phyloP scores from a whole-genome alignment of 1,284 basidiomycete species.

The Trichosporon sp. region DNA sequence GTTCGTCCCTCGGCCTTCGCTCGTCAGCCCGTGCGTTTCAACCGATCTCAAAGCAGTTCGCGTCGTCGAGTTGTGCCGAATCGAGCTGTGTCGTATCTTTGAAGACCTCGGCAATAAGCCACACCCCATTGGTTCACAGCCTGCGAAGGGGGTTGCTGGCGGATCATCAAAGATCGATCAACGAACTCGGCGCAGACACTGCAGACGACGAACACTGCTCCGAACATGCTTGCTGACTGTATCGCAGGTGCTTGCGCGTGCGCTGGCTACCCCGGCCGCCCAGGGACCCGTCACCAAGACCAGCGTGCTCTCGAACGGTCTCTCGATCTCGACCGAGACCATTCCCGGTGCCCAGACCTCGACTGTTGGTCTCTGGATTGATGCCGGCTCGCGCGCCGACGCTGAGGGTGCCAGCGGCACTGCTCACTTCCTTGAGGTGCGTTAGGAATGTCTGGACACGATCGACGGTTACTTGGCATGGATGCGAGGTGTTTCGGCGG shows the following conservation, averaged over 20 bases:
- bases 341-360: constrained; percentile 94
- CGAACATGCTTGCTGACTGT: neutral
- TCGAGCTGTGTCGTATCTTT: neutral
- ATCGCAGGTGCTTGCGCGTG: constrained; percentile 32
- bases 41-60: neutral
- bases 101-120: constrained; percentile 1
- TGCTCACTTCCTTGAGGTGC: constrained; percentile 93
- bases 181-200: neutral
- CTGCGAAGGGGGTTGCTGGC: neutral
- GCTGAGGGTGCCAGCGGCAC: constrained; percentile 90
- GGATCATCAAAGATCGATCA: neutral
- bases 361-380: constrained; percentile 98
- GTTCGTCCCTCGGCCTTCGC: constrained; percentile 27
- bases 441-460: constrained; percentile 17
- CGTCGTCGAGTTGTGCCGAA: neutral
- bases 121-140: constrained; percentile 2
- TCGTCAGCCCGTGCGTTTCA: constrained; percentile 24
- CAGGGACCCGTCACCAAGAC: constrained; percentile 75
- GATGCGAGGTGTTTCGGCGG: constrained; percentile 2
- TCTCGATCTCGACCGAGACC: constrained; percentile 87
- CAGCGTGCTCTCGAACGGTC: constrained; percentile 81
- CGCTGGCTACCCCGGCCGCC: constrained; percentile 49
- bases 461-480: neutral
- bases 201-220: neutral
- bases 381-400: constrained; percentile 95